phyloP scores from a whole-genome alignment of 169 alveolate genomes.

The Plasmodium blacklocki region DNA sequence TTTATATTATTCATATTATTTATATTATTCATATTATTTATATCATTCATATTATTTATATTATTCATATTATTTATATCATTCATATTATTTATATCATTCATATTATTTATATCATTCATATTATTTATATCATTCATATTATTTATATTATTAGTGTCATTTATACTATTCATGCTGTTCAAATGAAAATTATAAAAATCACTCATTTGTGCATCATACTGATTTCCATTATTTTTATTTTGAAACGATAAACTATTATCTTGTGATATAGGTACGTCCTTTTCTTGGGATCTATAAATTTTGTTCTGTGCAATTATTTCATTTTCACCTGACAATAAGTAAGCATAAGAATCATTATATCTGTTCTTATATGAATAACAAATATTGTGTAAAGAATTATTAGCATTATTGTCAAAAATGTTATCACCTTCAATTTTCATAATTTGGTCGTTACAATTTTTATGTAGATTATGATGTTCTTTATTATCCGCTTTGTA shows the following conservation, averaged over 20 bases:
- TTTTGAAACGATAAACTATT: not conserved
- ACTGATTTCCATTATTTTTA: conserved; percentile 4
- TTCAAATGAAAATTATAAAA: not conserved
- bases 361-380: not conserved
- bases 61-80: not conserved
- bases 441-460: no score
- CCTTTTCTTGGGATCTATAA: not conserved
- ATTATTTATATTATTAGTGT: not conserved
- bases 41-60: not conserved
- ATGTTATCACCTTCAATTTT: not conserved
- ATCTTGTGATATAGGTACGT: not conserved
- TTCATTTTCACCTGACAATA: not conserved
- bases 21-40: not conserved
- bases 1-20: not conserved
- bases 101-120: not conserved
- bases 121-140: not conserved
- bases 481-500: not conserved
- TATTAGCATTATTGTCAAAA: not conserved
- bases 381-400: not conserved
- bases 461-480: not conserved
- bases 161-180: not conserved
- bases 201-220: not conserved
- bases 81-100: not conserved
- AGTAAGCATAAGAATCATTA: not conserved
- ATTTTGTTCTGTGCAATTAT: not conserved